Conservation (phyloP, 805 yeast species). For the Metschnikowia colocasiae region DNA sequence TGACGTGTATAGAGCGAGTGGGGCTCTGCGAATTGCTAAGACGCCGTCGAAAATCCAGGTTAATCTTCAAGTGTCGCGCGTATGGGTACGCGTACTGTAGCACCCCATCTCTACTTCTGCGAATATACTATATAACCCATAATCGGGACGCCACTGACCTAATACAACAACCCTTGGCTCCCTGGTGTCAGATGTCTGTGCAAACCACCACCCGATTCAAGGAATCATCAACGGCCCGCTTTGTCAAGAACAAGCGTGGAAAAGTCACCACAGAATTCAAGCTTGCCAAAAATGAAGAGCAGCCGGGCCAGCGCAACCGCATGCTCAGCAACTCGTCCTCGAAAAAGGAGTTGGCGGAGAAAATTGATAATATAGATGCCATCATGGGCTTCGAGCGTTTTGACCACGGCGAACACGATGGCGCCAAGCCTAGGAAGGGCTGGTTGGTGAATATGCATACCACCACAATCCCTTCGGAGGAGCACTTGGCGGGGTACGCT, state of each 20-base stretch:
- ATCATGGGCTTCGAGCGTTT: constrained; percentile 85
- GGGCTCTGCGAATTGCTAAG: background rate
- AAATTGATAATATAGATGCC: constrained; percentile 67
- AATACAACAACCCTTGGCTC: background rate
- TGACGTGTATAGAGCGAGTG: constrained; percentile 1
- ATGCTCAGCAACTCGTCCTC: constrained; percentile 37
- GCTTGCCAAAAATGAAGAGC: constrained; percentile 19
- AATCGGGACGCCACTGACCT: background rate
- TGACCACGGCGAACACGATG: constrained; percentile 62
- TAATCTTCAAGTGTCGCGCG: constrained; percentile 2
- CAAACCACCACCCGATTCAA: constrained; percentile 16
- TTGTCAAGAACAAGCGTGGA: constrained; percentile 39
- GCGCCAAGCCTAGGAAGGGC: constrained; percentile 55
- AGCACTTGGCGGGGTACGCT: constrained; percentile 62
- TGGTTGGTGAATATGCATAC: constrained; percentile 96
- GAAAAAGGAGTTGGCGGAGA: constrained; percentile 52
- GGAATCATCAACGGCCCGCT: constrained; percentile 53
- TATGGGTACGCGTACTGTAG: constrained; percentile 3
- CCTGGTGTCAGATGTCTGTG: constrained; percentile 6
- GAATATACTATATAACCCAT: background rate
- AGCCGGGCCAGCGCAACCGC: constrained; percentile 26
- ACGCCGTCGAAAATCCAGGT: background rate
- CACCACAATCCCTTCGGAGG: constrained; percentile 61
- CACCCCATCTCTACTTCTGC: constrained; percentile 5
- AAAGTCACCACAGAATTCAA: constrained; percentile 16